Percentiles rank a stretch among this genome's conserved stretches.
These are phyloP conservation scores for Apiotrichum siamense DNA, from an alignment of 1,284 basidiomycete genomes.

Conservation along the genomic window DNA sequence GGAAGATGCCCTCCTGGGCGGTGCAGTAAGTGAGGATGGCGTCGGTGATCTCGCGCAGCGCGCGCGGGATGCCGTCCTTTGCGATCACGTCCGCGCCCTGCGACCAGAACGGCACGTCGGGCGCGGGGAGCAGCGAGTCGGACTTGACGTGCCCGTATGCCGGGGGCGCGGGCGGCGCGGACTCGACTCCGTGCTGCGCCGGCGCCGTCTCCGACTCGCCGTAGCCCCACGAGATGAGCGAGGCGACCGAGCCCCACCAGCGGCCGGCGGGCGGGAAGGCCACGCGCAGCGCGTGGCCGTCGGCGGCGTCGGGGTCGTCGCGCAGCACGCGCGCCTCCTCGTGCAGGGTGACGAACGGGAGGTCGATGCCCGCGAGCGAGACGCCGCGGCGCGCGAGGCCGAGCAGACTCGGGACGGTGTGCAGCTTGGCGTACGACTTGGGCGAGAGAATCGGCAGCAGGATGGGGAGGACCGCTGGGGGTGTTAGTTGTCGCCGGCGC, in stretches of 20 bases:
- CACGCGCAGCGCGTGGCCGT: background rate
- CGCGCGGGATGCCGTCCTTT: conserved; percentile 18
- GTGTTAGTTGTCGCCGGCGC: background rate
- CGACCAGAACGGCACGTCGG: conserved; percentile 3
- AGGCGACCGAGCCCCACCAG: conserved; percentile 2
- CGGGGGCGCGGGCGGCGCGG: no score
- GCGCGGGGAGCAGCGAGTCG: background rate
- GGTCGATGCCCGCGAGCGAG: conserved; percentile 28
- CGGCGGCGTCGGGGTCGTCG: conserved; percentile 16
- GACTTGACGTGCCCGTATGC: background rate
- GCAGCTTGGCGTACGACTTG: conserved; percentile 37
- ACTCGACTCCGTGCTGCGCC: background rate
- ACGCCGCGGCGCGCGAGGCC: conserved; percentile 20
- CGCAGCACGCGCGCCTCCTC: conserved; percentile 28
- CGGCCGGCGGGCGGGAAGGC: background rate
- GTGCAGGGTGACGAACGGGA: conserved; percentile 22
- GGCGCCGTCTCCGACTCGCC: background rate
- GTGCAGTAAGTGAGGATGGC: conserved; percentile 29
- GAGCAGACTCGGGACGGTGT: conserved; percentile 28
- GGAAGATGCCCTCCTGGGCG: conserved; percentile 34
- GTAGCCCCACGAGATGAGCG: background rate
- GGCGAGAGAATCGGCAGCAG: conserved; percentile 38
- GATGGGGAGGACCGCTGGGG: conserved; percentile 29
- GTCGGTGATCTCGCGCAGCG: conserved; percentile 20
- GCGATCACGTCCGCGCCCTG: conserved; percentile 17